phyloP scores from a whole-genome alignment of 371 early-diverging fungal species.

The Zopfochytrium polystomum region DNA sequence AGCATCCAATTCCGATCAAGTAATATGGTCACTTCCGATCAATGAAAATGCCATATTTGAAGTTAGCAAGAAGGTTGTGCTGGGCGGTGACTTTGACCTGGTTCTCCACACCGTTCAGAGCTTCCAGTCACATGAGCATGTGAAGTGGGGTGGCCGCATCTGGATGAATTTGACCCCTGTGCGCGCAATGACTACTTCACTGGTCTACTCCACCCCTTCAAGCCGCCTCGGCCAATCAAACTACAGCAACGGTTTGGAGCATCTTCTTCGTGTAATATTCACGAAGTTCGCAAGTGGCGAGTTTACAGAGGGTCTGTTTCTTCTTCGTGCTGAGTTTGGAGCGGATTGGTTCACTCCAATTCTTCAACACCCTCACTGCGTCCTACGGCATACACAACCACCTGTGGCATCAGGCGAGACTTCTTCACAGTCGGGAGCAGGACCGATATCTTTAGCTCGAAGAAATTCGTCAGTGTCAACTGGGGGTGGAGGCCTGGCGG shows the following conservation, averaged over 20 bases:
- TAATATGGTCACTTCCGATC: constrained; percentile 29
- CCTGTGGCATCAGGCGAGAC: constrained; percentile 20
- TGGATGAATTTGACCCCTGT: constrained; percentile 40
- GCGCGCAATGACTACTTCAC: constrained; percentile 38
- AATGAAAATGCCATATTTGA: constrained; percentile 42
- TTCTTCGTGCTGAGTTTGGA: constrained; percentile 46
- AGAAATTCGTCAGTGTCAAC: not conserved
- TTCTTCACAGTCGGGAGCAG: too few species aligned
- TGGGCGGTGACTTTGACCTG: constrained; percentile 39
- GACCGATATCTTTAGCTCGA: constrained; percentile 8
- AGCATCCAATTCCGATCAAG: too few species aligned
- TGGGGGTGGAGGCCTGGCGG: not conserved
- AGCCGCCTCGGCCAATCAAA: constrained; percentile 8
- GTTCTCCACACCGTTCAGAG: constrained; percentile 36
- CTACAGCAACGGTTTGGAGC: constrained; percentile 41
- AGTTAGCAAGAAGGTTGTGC: constrained; percentile 37
- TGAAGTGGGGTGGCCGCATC: constrained; percentile 41
- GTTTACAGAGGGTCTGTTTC: constrained; percentile 46
- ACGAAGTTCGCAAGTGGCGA: constrained; percentile 44
- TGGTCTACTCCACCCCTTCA: constrained; percentile 17
- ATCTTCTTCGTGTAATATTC: constrained; percentile 41
- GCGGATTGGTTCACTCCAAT: constrained; percentile 52
- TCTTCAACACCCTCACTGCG: constrained; percentile 46
- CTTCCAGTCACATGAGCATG: constrained; percentile 33
- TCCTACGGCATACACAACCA: constrained; percentile 39